These are phyloP conservation scores for Populus hybrid DNA, from an alignment of 441 rosid genomes.

Conservation along the genomic window DNA sequence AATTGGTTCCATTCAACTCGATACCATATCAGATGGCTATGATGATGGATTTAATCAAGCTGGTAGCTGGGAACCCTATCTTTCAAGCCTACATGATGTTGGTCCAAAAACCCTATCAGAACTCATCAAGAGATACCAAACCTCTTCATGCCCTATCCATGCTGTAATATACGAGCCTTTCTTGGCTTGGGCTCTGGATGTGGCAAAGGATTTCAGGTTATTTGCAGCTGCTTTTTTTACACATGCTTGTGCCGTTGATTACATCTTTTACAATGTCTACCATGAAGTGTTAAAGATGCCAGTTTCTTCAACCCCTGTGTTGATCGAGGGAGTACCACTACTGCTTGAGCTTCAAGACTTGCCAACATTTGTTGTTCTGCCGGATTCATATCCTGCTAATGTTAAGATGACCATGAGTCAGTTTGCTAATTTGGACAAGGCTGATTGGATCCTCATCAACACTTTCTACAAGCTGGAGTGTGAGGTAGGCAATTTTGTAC, in stretches of 20 bases:
- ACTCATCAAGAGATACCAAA: not conserved
- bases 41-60: slow-evolving; percentile 11
- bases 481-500: slow-evolving; percentile 30
- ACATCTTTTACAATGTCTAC: slow-evolving; percentile 15
- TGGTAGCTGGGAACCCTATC: not conserved
- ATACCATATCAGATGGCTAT: slow-evolving; percentile 28
- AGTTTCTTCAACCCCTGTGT: not conserved
- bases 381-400: slow-evolving; percentile 54
- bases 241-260: slow-evolving; percentile 25
- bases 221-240: slow-evolving; percentile 21
- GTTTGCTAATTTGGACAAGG: slow-evolving; percentile 47
- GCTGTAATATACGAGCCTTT: slow-evolving; percentile 24
- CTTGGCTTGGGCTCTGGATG: slow-evolving; percentile 26
- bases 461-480: slow-evolving; percentile 54
- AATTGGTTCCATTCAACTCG: slow-evolving; percentile 14
- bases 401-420: slow-evolving; percentile 50
- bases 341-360: slow-evolving; percentile 47
- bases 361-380: slow-evolving; percentile 46
- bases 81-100: not conserved
- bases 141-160: not conserved
- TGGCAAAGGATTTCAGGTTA: slow-evolving; percentile 20
- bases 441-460: slow-evolving; percentile 54
- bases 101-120: slow-evolving; percentile 21
- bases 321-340: slow-evolving; percentile 18
- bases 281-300: slow-evolving; percentile 8